These are phyloP conservation scores for Monosporozyma servazzii DNA, from an alignment of 805 yeast genomes.

Conservation along the genomic window DNA sequence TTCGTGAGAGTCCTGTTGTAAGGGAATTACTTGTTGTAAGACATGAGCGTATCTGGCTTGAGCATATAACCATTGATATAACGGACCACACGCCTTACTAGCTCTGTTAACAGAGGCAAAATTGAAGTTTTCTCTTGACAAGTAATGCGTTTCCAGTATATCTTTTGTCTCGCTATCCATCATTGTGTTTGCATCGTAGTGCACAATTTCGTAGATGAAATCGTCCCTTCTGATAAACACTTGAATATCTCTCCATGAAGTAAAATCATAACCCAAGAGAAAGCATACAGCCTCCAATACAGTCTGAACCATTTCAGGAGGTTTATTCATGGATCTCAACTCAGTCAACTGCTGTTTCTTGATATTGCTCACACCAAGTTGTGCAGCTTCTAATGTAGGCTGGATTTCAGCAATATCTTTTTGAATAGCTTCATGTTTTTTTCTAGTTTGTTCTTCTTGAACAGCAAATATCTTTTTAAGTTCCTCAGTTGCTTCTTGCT, in stretches of 20 bases:
- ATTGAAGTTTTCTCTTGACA: conserved; percentile 55
- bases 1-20: conserved; percentile 50
- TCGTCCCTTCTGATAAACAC: conserved; percentile 74
- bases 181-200: conserved; percentile 54
- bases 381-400: conserved; percentile 79
- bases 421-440: conserved; percentile 46
- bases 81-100: conserved; percentile 91
- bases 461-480: conserved; percentile 59
- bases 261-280: conserved; percentile 60
- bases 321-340: conserved; percentile 78
- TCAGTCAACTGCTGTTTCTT: conserved; percentile 89
- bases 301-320: conserved; percentile 79
- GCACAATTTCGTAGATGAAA: conserved; percentile 74
- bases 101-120: conserved; percentile 76
- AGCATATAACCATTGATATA: conserved; percentile 81
- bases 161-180: conserved; percentile 45
- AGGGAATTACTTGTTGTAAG: conserved; percentile 62
- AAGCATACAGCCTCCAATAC: conserved; percentile 83
- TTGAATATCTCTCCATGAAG: conserved; percentile 77
- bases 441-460: conserved; percentile 54
- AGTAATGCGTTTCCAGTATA: conserved; percentile 49
- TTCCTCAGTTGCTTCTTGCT: conserved; percentile 72
- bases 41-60: conserved; percentile 72
- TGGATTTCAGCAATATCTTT: conserved; percentile 66
- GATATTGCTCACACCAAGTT: conserved; percentile 81